Evolutionary conservation across 805 yeast species (phyloP).

Genomic region (Hanseniaspora vineae): DNA sequence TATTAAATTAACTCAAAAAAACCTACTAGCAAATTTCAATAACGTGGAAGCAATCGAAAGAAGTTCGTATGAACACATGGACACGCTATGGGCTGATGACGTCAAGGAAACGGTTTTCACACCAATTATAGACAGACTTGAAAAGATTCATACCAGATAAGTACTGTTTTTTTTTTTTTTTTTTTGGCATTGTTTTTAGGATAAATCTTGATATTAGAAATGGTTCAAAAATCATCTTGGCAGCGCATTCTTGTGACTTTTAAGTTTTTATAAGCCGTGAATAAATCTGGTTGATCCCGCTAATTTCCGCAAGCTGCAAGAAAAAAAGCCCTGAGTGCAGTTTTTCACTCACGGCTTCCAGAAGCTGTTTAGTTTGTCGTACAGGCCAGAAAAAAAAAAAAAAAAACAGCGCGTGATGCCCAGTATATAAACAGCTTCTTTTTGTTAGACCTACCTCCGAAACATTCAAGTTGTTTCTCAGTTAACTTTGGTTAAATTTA

Average conservation of each 20-base stretch:
- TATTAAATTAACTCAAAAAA: conserved; percentile 43
- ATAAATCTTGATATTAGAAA: conserved; percentile 27
- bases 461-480: too few species aligned
- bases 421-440: not conserved
- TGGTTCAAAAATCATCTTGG: too few species aligned
- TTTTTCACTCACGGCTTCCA: not conserved
- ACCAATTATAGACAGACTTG: conserved; percentile 35
- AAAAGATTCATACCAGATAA: conserved; percentile 37
- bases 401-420: not conserved
- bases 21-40: conserved; percentile 32
- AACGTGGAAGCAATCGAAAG: conserved; percentile 30
- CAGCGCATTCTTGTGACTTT: too few species aligned
- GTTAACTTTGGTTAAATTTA: too few species aligned
- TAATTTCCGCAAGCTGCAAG: too few species aligned
- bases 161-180: conserved; percentile 32
- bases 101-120: conserved; percentile 29
- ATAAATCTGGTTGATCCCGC: too few species aligned
- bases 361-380: too few species aligned
- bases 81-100: conserved; percentile 63
- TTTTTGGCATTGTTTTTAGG: conserved; percentile 41
- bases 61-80: conserved; percentile 61
- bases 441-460: too few species aligned
- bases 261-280: too few species aligned
- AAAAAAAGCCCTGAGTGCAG: not conserved
- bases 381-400: conserved; percentile 1